A percentile compares a stretch with the other conserved stretches of the same genome.
phyloP scores from a whole-genome alignment of 2,329 filamentous ascomycete genomes.

The Colletotrichum higginsianum region DNA sequence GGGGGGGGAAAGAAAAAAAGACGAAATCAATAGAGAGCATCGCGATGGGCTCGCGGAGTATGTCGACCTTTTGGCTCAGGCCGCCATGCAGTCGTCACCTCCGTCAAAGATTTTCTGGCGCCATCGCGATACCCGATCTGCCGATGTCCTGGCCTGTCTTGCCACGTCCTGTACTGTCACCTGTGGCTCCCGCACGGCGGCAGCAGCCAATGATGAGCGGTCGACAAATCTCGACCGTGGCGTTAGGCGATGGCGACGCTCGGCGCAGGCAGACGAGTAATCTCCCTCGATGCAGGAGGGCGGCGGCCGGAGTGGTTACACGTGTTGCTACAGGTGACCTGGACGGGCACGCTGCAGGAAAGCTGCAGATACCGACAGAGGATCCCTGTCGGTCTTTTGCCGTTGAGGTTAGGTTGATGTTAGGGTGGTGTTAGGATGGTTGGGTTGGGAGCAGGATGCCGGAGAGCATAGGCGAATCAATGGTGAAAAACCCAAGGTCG shows the following conservation, averaged over 20 bases:
- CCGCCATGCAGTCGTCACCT: constrained; percentile 16
- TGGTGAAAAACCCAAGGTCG: neutral
- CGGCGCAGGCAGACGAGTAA: constrained; percentile 9
- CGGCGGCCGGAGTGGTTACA: constrained; percentile 37
- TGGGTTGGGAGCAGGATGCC: neutral
- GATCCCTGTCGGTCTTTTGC: constrained; percentile 28
- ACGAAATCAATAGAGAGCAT: neutral
- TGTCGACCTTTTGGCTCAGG: constrained; percentile 1
- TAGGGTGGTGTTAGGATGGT: neutral
- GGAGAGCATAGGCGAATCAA: neutral
- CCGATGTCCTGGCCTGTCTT: neutral
- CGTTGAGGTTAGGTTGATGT: neutral
- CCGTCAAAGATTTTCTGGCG: constrained; percentile 7
- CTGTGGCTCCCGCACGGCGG: neutral
- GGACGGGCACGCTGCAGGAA: constrained; percentile 32
- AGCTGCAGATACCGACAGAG: constrained; percentile 23
- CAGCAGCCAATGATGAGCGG: constrained; percentile 13
- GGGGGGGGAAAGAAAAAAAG: too few species aligned
- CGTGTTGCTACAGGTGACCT: constrained; percentile 41
- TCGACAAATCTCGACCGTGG: constrained; percentile 8
- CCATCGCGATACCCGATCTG: constrained; percentile 23
- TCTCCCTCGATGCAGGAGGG: constrained; percentile 26
- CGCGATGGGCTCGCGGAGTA: neutral
- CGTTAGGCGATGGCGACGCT: constrained; percentile 10
- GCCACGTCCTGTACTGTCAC: too few species aligned